A percentile compares a stretch with the other conserved stretches of the same genome.
Evolutionary conservation across 2,329 filamentous ascomycete genomes (phyloP).

Genomic region (Epichloe sibirici): DNA sequence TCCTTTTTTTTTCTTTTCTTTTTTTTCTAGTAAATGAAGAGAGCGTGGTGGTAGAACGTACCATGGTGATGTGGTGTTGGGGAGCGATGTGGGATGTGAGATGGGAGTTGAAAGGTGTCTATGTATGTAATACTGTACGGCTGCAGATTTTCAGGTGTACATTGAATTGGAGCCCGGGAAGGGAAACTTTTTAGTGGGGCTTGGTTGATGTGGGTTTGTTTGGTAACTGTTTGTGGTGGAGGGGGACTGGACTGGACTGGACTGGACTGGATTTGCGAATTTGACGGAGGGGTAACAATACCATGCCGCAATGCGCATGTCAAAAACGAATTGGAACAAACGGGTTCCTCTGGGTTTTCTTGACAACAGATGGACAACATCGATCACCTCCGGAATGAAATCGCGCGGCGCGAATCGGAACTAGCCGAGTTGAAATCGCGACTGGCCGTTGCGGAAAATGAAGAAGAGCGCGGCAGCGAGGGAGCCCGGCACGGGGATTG

Average conservation of each 20-base stretch:
- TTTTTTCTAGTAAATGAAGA: background rate
- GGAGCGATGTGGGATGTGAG: background rate
- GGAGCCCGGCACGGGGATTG: slow-evolving; percentile 14
- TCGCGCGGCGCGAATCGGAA: slow-evolving; percentile 35
- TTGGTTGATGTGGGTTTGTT: background rate
- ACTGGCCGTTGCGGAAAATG: slow-evolving; percentile 29
- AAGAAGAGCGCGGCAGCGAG: slow-evolving; percentile 3
- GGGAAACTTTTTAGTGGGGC: slow-evolving; percentile 1
- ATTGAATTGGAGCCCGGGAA: background rate
- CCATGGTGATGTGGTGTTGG: background rate
- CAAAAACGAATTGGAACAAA: no score
- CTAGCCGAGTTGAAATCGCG: slow-evolving; percentile 32
- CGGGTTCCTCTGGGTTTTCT: background rate
- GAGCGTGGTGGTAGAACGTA: background rate
- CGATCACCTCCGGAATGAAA: slow-evolving; percentile 32
- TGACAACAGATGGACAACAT: slow-evolving; percentile 23
- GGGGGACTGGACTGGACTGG: no score
- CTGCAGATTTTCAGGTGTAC: no score
- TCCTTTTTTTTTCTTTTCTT: no score
- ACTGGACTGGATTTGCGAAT: no score
- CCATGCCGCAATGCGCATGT: no score
- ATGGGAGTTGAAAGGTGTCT: background rate
- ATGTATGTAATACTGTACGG: no score
- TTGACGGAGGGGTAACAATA: no score
- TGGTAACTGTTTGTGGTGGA: no score